Base-by-base conservation (phyloP, 768 basidiomycete genomes). In the Amanita pallidorosea region DNA sequence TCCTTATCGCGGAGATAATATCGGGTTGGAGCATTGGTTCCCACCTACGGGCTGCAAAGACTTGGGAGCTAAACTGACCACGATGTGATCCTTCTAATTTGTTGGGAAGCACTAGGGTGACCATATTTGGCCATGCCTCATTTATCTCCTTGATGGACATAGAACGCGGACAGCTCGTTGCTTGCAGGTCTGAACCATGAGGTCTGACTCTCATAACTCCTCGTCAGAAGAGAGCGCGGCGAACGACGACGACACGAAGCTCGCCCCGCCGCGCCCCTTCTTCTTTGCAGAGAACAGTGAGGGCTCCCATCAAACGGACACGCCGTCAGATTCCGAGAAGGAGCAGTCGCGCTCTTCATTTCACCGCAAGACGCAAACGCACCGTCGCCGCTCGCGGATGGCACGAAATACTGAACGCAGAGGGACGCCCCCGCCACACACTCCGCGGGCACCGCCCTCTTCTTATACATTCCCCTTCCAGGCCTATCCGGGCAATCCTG, bases 401-500 rank as follows among this genome's bases (percentile, higher is more conserved):
- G 50, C 41, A 7, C 44, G 20, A 53, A 20, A 40, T 20, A 25
- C 42, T 37, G 17, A 20, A 48, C 45, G 42, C 51, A 53, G n/a
- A 49, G 42, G 20, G 17, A 46, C 48, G n/a, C 52, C 56, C 31
- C 33, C 51, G 15, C 12, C n/a, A n/a, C n/a, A n/a, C n/a, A n/a
- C n/a, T n/a, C n/a, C 27, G 25, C 23, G 45, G n/a, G 40, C 66
- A 2, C 66, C 70, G 5, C 69, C 69, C 1, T 67, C 68, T 2
- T 63, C 67, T 1, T 70, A 65, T 29, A 46, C 64, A 13, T 72
- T 67, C 40, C 81, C 81, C 12, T 82, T 80, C 69, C 77, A 83
- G 59, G 73, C 76, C 0, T 74, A 85, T 58, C 70, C 76, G 0
- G 81, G 83, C 13, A 85, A 83, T 61, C 79, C 83, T 7, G 84